Base-by-base conservation (phyloP, 2,329 filamentous ascomycete species). In the Diplodia scrobiculata region DNA sequence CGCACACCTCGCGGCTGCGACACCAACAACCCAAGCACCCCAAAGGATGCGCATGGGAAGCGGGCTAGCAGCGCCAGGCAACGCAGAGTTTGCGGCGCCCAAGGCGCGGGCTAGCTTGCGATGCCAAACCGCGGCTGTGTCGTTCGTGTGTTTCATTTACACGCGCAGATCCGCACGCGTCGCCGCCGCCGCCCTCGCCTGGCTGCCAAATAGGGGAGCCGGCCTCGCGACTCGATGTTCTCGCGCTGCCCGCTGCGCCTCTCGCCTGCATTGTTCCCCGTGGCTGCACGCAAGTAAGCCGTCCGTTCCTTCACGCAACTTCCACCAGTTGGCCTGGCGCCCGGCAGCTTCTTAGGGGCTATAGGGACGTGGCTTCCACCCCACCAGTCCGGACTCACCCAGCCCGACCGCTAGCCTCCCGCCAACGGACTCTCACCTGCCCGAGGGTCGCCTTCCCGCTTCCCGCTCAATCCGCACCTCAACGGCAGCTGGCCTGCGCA, bases 61-160 rank as follows among this genome's bases (percentile, higher is more conserved):
- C 17, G 55, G 14, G 55, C 41, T 32, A 17, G 25, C 58, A 19
- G 45, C 38, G 4, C 29, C 11, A 41, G 38, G 38, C 38, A 41
- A 41, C 13, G 45, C 41, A 25, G 3, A 7, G 27, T 45, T 62
- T 62, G 32, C 29, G 58, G 27, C 34, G 19, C 13, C 14, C 53
- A 29, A 25, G 25, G 58, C 41, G 58, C 58, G 58, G 55, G 58
- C 29, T 50, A 50, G 29, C 27, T 17, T 21, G 58, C 45, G 45
- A 62, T 62, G 48, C 60, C 60, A 63, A 63, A 63, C 60, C 27
- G 60, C 60, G 60, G 60, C 60, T 63, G 60, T 63, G 60, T 63
- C 60, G 58, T 62, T 62, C 58, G 58, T 62, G 58, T 63, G 60
- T 63, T 63, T 63, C 47, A 52, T 41, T 63, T 53, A 63, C 60